These are phyloP conservation scores for Tothia fuscella DNA, from an alignment of 2,329 filamentous ascomycete genomes.

Conservation along the genomic window DNA sequence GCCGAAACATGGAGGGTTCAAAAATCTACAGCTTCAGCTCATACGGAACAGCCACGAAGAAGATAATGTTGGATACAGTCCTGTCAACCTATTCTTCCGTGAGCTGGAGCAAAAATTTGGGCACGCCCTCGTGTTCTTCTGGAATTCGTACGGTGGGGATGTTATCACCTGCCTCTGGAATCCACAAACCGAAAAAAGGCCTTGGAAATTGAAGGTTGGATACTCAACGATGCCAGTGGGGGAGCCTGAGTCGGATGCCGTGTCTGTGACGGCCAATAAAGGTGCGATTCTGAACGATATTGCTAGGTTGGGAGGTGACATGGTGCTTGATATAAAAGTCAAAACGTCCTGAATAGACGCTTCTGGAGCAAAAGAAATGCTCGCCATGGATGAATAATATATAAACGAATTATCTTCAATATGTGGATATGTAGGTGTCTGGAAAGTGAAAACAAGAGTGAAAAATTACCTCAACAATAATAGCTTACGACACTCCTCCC, in stretches of 20 bases:
- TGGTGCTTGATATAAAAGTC: conserved; percentile 57
- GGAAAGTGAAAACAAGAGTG: too few species aligned
- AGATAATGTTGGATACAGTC: conserved; percentile 42
- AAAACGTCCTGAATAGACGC: conserved; percentile 14
- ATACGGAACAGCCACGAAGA: conserved; percentile 26
- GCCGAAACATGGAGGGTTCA: conserved; percentile 45
- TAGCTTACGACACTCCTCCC: conserved; percentile 16
- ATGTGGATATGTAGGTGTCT: too few species aligned
- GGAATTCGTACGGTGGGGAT: conserved; percentile 46
- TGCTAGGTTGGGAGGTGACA: conserved; percentile 43
- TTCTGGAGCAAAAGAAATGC: not conserved
- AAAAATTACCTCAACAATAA: conserved; percentile 6
- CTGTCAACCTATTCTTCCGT: conserved; percentile 49
- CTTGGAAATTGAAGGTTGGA: conserved; percentile 59
- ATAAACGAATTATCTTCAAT: too few species aligned
- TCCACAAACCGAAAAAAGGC: conserved; percentile 40
- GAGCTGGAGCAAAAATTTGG: conserved; percentile 59
- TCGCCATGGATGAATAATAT: too few species aligned
- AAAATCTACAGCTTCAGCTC: conserved; percentile 62
- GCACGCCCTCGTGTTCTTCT: conserved; percentile 67
- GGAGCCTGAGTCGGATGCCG: conserved; percentile 26
- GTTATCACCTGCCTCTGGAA: conserved; percentile 55
- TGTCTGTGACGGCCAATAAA: conserved; percentile 50
- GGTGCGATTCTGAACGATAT: conserved; percentile 61
- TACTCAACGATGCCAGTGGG: conserved; percentile 49